Percentiles rank a stretch among this genome's conserved stretches.
Evolutionary conservation across 768 basidiomycete species (phyloP).

Genomic region (Lyophyllum shimeji): DNA sequence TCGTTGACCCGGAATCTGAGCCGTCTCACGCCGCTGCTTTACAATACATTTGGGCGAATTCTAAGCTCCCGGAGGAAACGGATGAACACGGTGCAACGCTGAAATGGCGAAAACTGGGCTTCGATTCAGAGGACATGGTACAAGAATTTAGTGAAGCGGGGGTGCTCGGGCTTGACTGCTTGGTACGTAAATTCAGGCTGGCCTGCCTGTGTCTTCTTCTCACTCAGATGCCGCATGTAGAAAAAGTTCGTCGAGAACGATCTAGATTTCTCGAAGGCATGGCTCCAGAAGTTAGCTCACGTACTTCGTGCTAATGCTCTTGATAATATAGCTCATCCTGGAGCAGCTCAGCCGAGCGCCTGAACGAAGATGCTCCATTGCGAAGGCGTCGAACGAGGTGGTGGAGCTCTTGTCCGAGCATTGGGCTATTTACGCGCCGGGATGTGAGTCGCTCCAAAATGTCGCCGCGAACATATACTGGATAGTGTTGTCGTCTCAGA

Average conservation of each 20-base stretch:
- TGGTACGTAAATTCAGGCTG: conserved; percentile 47
- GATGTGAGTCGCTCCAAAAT: conserved; percentile 52
- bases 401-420: conserved; percentile 83
- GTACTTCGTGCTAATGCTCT: conserved; percentile 16
- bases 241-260: conserved; percentile 67
- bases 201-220: not conserved
- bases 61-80: conserved; percentile 52
- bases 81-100: conserved; percentile 48
- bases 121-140: conserved; percentile 70
- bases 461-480: conserved; percentile 1
- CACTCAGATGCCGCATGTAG: conserved; percentile 31
- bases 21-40: conserved; percentile 56
- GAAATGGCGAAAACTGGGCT: conserved; percentile 81
- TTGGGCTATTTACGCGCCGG: conserved; percentile 84
- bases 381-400: conserved; percentile 81
- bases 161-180: conserved; percentile 77
- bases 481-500: conserved; percentile 39
- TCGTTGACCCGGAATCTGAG: conserved; percentile 69
- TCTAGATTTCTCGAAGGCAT: conserved; percentile 76
- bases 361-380: conserved; percentile 80
- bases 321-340: conserved; percentile 55
- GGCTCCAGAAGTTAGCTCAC: conserved; percentile 1
- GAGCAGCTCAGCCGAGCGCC: conserved; percentile 78
- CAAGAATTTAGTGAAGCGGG: conserved; percentile 80
- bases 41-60: conserved; percentile 66